Evolutionary conservation across 805 yeast species (phyloP).

Genomic region (Nakazawaea ishiwadae): DNA sequence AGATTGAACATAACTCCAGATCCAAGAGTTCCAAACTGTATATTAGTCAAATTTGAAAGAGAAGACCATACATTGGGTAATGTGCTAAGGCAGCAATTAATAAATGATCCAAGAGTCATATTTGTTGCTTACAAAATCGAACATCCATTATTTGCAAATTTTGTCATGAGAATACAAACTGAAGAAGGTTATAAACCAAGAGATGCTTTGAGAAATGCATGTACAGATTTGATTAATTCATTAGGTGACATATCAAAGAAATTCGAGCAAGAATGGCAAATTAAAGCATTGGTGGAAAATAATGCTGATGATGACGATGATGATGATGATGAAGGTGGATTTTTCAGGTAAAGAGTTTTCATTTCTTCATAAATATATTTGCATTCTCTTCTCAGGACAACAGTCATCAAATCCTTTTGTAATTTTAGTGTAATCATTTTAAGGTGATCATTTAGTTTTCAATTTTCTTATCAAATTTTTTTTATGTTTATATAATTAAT

Average conservation of each 20-base stretch:
- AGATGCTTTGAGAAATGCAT: constrained; percentile 87
- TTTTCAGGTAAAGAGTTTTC: constrained; percentile 10
- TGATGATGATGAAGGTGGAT: constrained; percentile 9
- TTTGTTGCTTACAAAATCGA: constrained; percentile 98
- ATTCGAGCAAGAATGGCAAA: constrained; percentile 90
- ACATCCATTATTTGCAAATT: constrained; percentile 95
- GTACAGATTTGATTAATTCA: constrained; percentile 76
- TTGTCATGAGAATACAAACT: constrained; percentile 90
- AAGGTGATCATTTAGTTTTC: no score
- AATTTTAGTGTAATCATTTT: no score
- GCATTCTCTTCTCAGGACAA: no score
- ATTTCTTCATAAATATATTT: constrained; percentile 3
- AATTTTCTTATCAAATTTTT: constrained; percentile 1
- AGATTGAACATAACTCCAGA: constrained; percentile 87
- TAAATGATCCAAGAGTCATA: constrained; percentile 82
- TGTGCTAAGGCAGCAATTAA: constrained; percentile 77
- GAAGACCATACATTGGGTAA: constrained; percentile 98
- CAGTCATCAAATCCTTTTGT: no score
- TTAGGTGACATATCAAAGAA: constrained; percentile 68
- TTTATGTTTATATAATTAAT: background rate
- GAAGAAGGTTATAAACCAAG: constrained; percentile 92
- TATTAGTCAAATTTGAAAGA: constrained; percentile 86
- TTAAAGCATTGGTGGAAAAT: constrained; percentile 56
- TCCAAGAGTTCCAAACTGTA: constrained; percentile 92
- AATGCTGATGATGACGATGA: constrained; percentile 40